phyloP scores from a whole-genome alignment of 345 rosid species.

The Populus tremula region DNA sequence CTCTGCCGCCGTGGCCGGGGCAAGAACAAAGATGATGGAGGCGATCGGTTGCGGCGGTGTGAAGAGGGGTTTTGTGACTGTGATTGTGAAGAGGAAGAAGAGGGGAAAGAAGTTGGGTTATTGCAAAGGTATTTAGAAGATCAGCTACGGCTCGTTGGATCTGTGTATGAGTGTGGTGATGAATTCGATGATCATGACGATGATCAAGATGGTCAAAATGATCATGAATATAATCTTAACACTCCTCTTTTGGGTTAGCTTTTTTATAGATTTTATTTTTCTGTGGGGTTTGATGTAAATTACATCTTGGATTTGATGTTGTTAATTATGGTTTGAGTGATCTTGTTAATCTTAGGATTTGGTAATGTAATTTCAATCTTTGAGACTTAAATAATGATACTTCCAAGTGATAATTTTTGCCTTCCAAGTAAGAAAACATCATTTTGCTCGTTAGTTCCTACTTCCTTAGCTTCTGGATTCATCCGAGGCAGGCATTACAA shows the following conservation, averaged over 20 bases:
- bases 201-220: slow-evolving; percentile 9
- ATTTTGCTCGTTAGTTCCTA: too few species aligned
- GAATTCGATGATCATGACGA: background rate
- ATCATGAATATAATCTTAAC: slow-evolving; percentile 21
- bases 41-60: slow-evolving; percentile 40
- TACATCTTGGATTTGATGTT: background rate
- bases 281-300: background rate
- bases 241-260: slow-evolving; percentile 45
- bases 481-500: too few species aligned
- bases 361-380: too few species aligned
- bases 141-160: slow-evolving; percentile 52
- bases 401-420: too few species aligned
- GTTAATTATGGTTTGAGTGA: background rate
- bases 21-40: slow-evolving; percentile 25
- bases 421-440: too few species aligned
- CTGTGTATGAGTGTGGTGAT: slow-evolving; percentile 50
- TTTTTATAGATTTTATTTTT: background rate
- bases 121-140: slow-evolving; percentile 67
- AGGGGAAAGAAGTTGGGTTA: slow-evolving; percentile 36
- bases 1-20: slow-evolving; percentile 26
- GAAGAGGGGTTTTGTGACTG: slow-evolving; percentile 49
- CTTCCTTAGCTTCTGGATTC: too few species aligned
- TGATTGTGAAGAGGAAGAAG: slow-evolving; percentile 19
- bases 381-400: background rate
- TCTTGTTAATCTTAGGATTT: background rate